phyloP scores from a whole-genome alignment of 2,329 filamentous ascomycete genomes.

The Coniochaeta ligniaria region DNA sequence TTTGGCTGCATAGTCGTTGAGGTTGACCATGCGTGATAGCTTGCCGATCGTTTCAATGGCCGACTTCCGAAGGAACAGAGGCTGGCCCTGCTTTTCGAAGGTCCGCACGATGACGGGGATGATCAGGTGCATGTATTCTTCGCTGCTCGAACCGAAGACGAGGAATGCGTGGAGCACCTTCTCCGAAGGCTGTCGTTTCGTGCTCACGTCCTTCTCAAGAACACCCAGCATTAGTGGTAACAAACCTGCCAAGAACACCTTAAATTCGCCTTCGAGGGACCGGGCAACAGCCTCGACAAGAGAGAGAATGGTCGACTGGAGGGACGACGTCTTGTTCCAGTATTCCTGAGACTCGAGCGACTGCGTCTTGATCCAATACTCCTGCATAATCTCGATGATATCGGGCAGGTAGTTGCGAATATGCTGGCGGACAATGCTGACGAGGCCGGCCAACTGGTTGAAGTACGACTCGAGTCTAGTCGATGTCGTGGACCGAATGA shows the following conservation, averaged over 20 bases:
- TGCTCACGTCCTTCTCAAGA: slow-evolving; percentile 75
- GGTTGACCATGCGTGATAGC: slow-evolving; percentile 90
- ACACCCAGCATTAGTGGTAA: slow-evolving; percentile 92
- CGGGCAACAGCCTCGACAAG: slow-evolving; percentile 90
- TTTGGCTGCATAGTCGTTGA: slow-evolving; percentile 92
- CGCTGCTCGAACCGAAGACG: slow-evolving; percentile 89
- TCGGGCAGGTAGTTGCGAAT: slow-evolving; percentile 85
- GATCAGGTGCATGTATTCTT: slow-evolving; percentile 99
- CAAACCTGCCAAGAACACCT: slow-evolving; percentile 83
- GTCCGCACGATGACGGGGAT: slow-evolving; percentile 91
- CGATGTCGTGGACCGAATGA: slow-evolving; percentile 74
- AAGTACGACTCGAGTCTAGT: slow-evolving; percentile 91
- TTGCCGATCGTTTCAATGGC: slow-evolving; percentile 94
- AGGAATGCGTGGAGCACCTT: slow-evolving; percentile 91
- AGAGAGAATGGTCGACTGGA: slow-evolving; percentile 86
- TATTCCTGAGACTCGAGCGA: slow-evolving; percentile 83
- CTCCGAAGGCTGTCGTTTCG: slow-evolving; percentile 75
- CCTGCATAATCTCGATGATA: slow-evolving; percentile 78
- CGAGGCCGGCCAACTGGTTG: slow-evolving; percentile 87
- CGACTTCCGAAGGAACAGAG: slow-evolving; percentile 69
- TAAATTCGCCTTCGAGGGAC: slow-evolving; percentile 95
- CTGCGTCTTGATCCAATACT: slow-evolving; percentile 80
- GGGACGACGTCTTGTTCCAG: slow-evolving; percentile 72
- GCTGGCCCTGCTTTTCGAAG: slow-evolving; percentile 84
- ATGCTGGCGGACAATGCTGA: slow-evolving; percentile 92